Percentiles rank a stretch among this genome's conserved stretches.
Conservation (phyloP, 2,329 filamentous ascomycete species). For the Colletotrichum paranaense region DNA sequence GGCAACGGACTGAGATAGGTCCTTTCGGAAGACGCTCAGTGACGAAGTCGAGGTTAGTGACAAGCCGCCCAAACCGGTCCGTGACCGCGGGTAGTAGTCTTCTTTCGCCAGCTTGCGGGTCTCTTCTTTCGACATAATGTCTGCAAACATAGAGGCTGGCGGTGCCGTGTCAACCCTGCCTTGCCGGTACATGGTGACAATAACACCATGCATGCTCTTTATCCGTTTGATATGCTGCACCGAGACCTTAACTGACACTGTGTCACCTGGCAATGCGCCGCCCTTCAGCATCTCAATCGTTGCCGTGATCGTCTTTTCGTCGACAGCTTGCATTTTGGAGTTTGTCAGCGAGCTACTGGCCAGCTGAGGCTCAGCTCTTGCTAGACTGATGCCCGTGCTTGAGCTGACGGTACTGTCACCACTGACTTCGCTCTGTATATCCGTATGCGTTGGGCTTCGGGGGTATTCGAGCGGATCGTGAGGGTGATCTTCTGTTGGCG, state of each 20-base stretch:
- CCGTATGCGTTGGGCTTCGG: conserved; percentile 59
- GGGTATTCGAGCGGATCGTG: conserved; percentile 49
- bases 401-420: conserved; percentile 77
- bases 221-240: conserved; percentile 91
- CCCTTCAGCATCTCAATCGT: conserved; percentile 85
- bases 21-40: conserved; percentile 94
- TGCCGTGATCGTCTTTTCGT: conserved; percentile 85
- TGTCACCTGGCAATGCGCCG: conserved; percentile 88
- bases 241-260: conserved; percentile 80
- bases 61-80: conserved; percentile 86
- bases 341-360: conserved; percentile 53
- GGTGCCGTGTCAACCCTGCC: conserved; percentile 87
- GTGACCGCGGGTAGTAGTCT: conserved; percentile 88
- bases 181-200: conserved; percentile 91
- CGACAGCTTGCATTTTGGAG: conserved; percentile 57
- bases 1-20: conserved; percentile 88
- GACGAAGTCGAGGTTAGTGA: conserved; percentile 88
- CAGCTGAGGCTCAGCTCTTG: conserved; percentile 27
- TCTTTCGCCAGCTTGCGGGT: conserved; percentile 79
- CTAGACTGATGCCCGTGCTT: conserved; percentile 69
- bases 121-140: conserved; percentile 68
- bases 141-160: conserved; percentile 60
- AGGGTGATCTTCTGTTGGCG: conserved; percentile 52
- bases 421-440: conserved; percentile 76
- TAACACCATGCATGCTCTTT: conserved; percentile 91